Conservation (phyloP, 1,139 yeast genomes). For the Kodamaea derodonti region DNA sequence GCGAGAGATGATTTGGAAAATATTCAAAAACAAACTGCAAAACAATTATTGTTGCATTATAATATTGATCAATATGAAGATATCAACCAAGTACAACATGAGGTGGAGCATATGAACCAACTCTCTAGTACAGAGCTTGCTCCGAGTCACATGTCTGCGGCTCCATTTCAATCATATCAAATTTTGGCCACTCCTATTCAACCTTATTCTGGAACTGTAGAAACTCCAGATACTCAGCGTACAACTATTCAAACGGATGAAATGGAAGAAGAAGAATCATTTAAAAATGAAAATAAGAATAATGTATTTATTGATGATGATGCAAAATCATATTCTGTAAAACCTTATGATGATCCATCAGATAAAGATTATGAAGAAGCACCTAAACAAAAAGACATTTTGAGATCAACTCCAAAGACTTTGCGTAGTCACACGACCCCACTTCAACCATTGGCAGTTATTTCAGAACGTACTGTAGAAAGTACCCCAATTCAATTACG, state of each 20-base stretch:
- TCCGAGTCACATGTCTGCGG: conserved; percentile 4
- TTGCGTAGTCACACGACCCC: conserved; percentile 3
- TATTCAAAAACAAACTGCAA: conserved; percentile 38
- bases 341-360: not conserved
- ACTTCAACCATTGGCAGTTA: conserved; percentile 36
- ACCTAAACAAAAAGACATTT: not conserved
- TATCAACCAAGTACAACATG: not conserved
- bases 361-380: not conserved
- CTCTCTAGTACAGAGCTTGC: not conserved
- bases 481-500: conserved; percentile 22
- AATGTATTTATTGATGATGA: conserved; percentile 36
- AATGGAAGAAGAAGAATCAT: conserved; percentile 26
- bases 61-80: conserved; percentile 19
- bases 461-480: conserved; percentile 34
- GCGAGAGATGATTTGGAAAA: conserved; percentile 47
- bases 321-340: conserved; percentile 4
- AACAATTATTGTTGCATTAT: conserved; percentile 25
- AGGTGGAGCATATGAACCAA: not conserved
- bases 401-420: conserved; percentile 30
- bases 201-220: conserved; percentile 19
- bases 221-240: conserved; percentile 47
- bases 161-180: conserved; percentile 5
- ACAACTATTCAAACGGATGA: conserved; percentile 46
- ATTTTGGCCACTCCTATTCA: conserved; percentile 41
- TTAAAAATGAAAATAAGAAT: conserved; percentile 37